phyloP scores from a whole-genome alignment of 2,329 filamentous ascomycete genomes.

The Zymoseptoria pseudotritici region DNA sequence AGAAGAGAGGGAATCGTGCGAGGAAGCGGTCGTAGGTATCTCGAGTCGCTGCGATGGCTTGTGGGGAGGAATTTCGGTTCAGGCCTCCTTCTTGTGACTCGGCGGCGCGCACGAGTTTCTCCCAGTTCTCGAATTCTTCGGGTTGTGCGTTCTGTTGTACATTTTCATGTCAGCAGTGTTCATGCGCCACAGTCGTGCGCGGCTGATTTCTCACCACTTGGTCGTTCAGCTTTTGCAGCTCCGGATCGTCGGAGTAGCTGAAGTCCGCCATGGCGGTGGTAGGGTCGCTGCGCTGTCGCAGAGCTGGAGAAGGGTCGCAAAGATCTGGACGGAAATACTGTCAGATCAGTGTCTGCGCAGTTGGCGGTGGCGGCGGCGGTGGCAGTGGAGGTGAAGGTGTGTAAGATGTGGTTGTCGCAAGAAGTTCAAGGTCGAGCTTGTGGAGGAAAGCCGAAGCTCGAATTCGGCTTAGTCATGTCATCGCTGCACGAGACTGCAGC shows the following conservation, averaged over 20 bases:
- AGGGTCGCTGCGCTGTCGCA: background rate
- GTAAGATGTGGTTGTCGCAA: background rate
- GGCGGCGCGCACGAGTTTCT: conserved; percentile 76
- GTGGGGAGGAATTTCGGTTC: conserved; percentile 92
- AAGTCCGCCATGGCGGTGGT: conserved; percentile 25
- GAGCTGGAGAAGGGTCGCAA: background rate
- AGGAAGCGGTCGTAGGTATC: conserved; percentile 88
- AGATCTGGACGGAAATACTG: background rate
- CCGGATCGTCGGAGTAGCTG: conserved; percentile 24
- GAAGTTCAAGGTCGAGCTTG: background rate
- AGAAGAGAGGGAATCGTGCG: conserved; percentile 87
- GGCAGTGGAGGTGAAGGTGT: background rate
- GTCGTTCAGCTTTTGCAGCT: conserved; percentile 26
- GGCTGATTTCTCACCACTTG: conserved; percentile 20
- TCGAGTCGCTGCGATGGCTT: conserved; percentile 80
- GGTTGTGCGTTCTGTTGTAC: conserved; percentile 55
- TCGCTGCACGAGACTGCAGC: background rate
- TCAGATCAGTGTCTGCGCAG: background rate
- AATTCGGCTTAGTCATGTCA: background rate
- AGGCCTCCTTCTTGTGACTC: conserved; percentile 85
- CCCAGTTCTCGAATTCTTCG: conserved; percentile 92
- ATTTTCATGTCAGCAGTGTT: conserved; percentile 1
- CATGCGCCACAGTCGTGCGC: background rate
- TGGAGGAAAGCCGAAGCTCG: background rate
- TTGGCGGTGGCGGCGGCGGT: background rate